These are phyloP conservation scores for Tothia fuscella DNA, from an alignment of 2,329 filamentous ascomycete species.

Conservation along the genomic window DNA sequence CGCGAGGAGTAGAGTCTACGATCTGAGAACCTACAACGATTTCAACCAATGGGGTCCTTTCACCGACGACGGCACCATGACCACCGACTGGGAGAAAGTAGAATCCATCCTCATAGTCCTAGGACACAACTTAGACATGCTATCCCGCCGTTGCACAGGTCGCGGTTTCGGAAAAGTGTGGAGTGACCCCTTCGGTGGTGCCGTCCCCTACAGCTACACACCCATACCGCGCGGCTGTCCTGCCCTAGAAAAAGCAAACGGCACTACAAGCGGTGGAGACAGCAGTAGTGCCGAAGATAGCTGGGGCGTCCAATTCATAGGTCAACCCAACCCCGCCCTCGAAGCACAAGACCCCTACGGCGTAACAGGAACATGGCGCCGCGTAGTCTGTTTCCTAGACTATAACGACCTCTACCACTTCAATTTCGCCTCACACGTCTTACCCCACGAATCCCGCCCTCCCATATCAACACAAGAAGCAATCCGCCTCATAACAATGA, in stretches of 20 bases:
- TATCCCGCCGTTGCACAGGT: conserved; percentile 23
- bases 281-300: neutral
- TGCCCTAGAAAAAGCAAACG: neutral
- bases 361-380: conserved; percentile 44
- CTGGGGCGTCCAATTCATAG: conserved; percentile 12
- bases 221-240: neutral
- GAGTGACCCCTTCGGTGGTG: conserved; percentile 37
- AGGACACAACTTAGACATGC: conserved; percentile 46
- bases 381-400: conserved; percentile 42
- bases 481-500: conserved; percentile 58
- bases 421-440: conserved; percentile 48
- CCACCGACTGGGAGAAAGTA: conserved; percentile 69
- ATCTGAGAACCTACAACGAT: conserved; percentile 55
- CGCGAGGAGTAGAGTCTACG: conserved; percentile 60
- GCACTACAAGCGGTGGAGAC: too few relatives aligned
- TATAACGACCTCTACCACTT: conserved; percentile 61
- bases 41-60: conserved; percentile 61
- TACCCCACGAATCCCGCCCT: conserved; percentile 30
- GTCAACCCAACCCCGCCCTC: conserved; percentile 30
- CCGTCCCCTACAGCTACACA: conserved; percentile 28
- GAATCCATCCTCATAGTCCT: conserved; percentile 63
- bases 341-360: conserved; percentile 56
- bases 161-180: neutral
- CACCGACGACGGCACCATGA: conserved; percentile 45
- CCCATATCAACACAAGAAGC: conserved; percentile 54